Evolutionary conservation across 1,284 basidiomycete genomes (phyloP), one percentile per base, ranked within the genome.

Genomic region (Sanghuangporus weigelae): DNA sequence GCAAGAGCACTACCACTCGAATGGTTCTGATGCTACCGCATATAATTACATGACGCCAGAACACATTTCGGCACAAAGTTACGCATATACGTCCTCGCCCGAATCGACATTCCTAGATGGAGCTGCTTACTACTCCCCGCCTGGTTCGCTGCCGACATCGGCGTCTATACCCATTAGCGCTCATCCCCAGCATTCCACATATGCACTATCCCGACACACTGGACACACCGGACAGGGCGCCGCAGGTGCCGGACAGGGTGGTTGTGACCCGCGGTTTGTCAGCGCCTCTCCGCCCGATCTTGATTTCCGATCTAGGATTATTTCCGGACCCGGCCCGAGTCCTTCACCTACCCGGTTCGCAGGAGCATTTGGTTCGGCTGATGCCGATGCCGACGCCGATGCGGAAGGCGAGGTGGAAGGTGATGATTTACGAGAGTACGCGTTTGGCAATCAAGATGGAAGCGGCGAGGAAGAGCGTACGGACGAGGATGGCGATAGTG

Each of bases 241-340:
- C 61, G 31, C 44, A 39, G 55, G 38, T 14, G 55, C 59, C 40
- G 59, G 42, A 14, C 60, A 65, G 38, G 55, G 57, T 21, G 61
- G 57, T 44, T 66, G 64, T 57, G 64, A 66, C 35, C 64, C 64
- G 26, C 55, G 64, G 23, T 66, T 66, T 60, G 64, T 66, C 60
- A 66, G 64, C 57, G 64, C 39, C 14, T 66, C 64, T 11, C 64
- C 64, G 23, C 61, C 64, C 39, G 48, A 65, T 56, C 35, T 62
- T 21, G 55, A 48, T 46, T 19, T 59, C 57, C 36, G 58, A 40
- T 42, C 59, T 31, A 54, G 59, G 51, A 50, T 57, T 39, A 19
- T 49, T 39, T 7, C 62, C 48, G 48, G 50, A 23, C 21, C 53
- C 62, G 57, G 49, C 16, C 57, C 39, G 44, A 50, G 19, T 48